Evolutionary conservation across 1,139 yeast genomes (phyloP), one percentile per base, ranked within the genome.

Genomic region (Taphrina wiesneri): DNA sequence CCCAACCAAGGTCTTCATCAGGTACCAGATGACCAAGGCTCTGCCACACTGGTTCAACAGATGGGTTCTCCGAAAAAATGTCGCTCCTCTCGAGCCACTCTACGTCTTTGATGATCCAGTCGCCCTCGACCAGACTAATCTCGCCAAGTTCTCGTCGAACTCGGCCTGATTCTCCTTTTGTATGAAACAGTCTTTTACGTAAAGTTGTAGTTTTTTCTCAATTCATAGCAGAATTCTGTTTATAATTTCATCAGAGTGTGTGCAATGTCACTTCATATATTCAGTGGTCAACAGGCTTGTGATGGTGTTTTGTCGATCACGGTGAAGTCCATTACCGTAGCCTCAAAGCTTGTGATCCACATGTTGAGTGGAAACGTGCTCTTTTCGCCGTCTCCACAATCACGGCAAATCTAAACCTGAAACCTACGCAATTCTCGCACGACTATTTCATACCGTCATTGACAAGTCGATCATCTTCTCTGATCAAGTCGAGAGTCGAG

Each of bases 1-100:
- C 9, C 73, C 78, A 2, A 76, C 79, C 6, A 63, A 69, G 13
- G 71, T 71, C 39, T 77, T 77, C 67, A 72, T 76, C 66, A 68
- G 70, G 43, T 76, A 78, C 70, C 79, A 78, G 70, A 13, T 76
- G 54, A 69, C 70, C 62, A 68, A 74, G 65, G 65, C 65, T 13
- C 57, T 75, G 28, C 78, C 79, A 2, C 72, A 70, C 70, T 73
- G 74, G 66, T 62, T 72, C 66, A 65, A 71, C 43, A 68, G 70
- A 28, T 70, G 70, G 62, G 61, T 72, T 13, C 34, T 60, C 17
- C 66, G 70, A 25, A 67, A 69, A 46, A 67, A 69, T 51, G 53
- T 43, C 26, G 54, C 41, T 9, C 63, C 65, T 9, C 57, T 49
- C 23, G 57, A 66, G 60, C 70, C 64, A 17, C 64, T 62, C n/a